Conservation (phyloP, 2,329 filamentous ascomycete species). For the Aspergillus quadrilineatus region DNA sequence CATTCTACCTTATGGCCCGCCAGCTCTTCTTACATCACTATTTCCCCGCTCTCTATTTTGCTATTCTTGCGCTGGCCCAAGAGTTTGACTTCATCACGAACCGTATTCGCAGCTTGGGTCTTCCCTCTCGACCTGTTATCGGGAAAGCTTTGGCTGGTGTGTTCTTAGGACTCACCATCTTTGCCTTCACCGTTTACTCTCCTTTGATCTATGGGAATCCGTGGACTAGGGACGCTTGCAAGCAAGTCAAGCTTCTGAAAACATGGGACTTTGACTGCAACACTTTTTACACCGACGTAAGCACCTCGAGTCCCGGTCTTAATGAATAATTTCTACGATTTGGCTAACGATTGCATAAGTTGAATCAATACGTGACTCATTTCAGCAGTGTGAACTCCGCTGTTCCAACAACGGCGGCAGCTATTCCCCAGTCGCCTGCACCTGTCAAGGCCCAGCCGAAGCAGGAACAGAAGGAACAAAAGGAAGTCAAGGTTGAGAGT, state of each 20-base stretch:
- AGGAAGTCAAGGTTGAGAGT: conserved; percentile 20
- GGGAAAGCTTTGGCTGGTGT: conserved; percentile 71
- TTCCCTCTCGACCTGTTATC: conserved; percentile 68
- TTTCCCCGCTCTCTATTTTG: conserved; percentile 95
- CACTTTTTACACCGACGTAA: conserved; percentile 82
- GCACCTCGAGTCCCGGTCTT: conserved; percentile 45
- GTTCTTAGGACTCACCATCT: conserved; percentile 72
- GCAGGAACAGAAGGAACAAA: conserved; percentile 16
- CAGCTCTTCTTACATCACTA: conserved; percentile 99
- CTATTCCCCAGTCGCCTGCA: conserved; percentile 12
- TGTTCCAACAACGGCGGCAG: conserved; percentile 25
- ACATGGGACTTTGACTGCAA: conserved; percentile 99
- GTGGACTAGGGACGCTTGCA: conserved; percentile 89
- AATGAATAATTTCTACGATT: conserved; percentile 22
- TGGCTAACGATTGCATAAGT: conserved; percentile 35
- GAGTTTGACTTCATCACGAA: conserved; percentile 80
- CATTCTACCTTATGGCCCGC: conserved; percentile 96
- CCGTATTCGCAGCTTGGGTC: conserved; percentile 66
- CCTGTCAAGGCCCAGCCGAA: conserved; percentile 14
- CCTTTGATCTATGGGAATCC: conserved; percentile 89
- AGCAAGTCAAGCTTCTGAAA: conserved; percentile 78
- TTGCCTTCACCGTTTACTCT: conserved; percentile 79
- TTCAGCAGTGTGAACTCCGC: conserved; percentile 23
- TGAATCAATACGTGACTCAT: conserved; percentile 41
- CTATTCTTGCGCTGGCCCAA: conserved; percentile 83